Evolutionary conservation across 2,329 filamentous ascomycete genomes (phyloP).

Genomic region (Balansia obtecta): DNA sequence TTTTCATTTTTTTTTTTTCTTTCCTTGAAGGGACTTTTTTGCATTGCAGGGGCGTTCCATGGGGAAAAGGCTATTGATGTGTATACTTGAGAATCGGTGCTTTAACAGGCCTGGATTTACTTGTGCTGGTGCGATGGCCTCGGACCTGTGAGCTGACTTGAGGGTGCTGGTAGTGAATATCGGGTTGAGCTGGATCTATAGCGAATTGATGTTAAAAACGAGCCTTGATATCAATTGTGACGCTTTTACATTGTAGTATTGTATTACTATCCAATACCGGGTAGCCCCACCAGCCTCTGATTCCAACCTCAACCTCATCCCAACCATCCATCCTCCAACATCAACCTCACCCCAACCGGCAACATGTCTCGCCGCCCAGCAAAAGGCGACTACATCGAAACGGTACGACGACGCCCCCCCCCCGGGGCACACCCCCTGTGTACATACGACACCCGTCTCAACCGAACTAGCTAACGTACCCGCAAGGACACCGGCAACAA

Average conservation of each 20-base stretch:
- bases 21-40: neutral
- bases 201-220: too few relatives aligned
- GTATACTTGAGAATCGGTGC: too few relatives aligned
- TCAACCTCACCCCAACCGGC: constrained; percentile 4
- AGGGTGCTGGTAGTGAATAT: too few relatives aligned
- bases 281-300: neutral
- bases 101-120: too few relatives aligned
- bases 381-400: constrained; percentile 95
- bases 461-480: constrained; percentile 5
- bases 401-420: constrained; percentile 40
- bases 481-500: constrained; percentile 91
- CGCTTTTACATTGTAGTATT: too few relatives aligned
- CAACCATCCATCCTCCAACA: too few relatives aligned
- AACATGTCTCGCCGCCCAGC: constrained; percentile 63
- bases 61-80: neutral
- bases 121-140: too few relatives aligned
- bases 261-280: neutral
- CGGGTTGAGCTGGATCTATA: too few relatives aligned
- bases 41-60: constrained; percentile 8
- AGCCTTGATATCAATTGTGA: too few relatives aligned
- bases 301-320: neutral
- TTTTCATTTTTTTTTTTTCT: neutral
- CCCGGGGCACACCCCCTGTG: too few relatives aligned
- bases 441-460: neutral
- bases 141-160: too few relatives aligned